A percentile compares a stretch with the other conserved stretches of the same genome.
phyloP scores from a whole-genome alignment of 2,329 filamentous ascomycete species.

The Aspergillus persii region DNA sequence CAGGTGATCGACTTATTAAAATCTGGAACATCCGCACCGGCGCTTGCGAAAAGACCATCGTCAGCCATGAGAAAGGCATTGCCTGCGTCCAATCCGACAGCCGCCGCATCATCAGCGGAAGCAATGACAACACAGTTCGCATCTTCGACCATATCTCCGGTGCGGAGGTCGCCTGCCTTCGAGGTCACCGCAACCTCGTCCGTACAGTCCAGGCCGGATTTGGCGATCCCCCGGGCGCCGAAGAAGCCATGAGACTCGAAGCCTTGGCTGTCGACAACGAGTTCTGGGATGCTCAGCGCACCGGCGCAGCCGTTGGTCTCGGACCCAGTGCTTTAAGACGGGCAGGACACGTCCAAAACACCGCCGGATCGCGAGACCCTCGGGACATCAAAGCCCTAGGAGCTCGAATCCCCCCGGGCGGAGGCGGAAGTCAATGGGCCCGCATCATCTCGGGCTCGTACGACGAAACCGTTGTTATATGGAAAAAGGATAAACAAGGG shows the following conservation, averaged over 20 bases:
- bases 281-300: constrained; percentile 61
- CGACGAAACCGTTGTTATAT: constrained; percentile 92
- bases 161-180: constrained; percentile 83
- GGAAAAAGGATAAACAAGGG: constrained; percentile 81
- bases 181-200: constrained; percentile 79
- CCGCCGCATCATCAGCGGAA: constrained; percentile 88
- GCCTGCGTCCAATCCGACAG: constrained; percentile 97
- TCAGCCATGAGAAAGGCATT: constrained; percentile 91
- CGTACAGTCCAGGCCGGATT: constrained; percentile 94
- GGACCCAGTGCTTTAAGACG: constrained; percentile 49
- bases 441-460: constrained; percentile 98
- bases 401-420: constrained; percentile 84
- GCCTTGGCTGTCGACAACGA: constrained; percentile 70
- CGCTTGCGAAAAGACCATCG: constrained; percentile 70
- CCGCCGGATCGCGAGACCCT: constrained; percentile 69
- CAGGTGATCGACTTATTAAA: constrained; percentile 89
- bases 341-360: constrained; percentile 55
- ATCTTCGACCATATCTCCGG: constrained; percentile 87
- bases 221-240: constrained; percentile 79
- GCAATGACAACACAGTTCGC: constrained; percentile 92
- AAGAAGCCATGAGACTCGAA: constrained; percentile 69
- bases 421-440: constrained; percentile 82
- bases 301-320: constrained; percentile 42
- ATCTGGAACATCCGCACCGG: constrained; percentile 88
- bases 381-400: constrained; percentile 73